Base-by-base conservation (phyloP, 2,329 filamentous ascomycete species). In the Drechslerella coelobrocha region DNA sequence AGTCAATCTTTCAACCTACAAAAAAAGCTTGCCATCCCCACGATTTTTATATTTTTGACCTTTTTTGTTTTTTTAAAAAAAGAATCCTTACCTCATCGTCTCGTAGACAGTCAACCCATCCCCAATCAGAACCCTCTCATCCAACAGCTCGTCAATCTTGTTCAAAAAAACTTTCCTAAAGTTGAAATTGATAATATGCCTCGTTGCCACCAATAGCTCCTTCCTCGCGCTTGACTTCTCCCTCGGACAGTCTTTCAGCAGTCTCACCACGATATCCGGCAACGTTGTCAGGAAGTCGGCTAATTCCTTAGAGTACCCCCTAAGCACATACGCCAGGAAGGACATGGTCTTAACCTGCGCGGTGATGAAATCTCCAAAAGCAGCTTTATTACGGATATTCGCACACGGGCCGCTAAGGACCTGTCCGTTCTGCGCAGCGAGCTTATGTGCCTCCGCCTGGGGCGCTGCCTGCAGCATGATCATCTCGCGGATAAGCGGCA, bases 101-200 rank as follows among this genome's bases (percentile, higher is more conserved):
- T 99, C 93, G 77, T 97, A 95, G 0, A 97, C 94, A 0, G 94
- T 99, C 57, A 99, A 81, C 0, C 94, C 94, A 80, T 99, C 94
- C 9, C 94, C 95, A 61, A 97, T 96, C 61, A 99, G 80, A 0
- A 92, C 97, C 75, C 91, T 85, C 81, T 97, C 92, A 74, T 99
- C 94, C 48, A 99, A 82, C 34, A 99, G 83, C 77, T 97, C 92
- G 74, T 97, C 92, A 74, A 99, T 97, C 79, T 96, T 96, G 37
- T 88, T 88, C 24, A 97, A 81, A 77, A 99, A 99, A 59, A 97
- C 96, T 77, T 92, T 93, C 62, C 94, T 84, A 76, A 97, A 97
- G 77, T 97, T 97, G 81, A 97, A 97, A 80, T 97, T 99, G 79
- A 99, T 97, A 75, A 99, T 97, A 77, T 99, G 95, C 21, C 95